Conservation (phyloP, 2,329 filamentous ascomycete species). For the Fusarium continuum region DNA sequence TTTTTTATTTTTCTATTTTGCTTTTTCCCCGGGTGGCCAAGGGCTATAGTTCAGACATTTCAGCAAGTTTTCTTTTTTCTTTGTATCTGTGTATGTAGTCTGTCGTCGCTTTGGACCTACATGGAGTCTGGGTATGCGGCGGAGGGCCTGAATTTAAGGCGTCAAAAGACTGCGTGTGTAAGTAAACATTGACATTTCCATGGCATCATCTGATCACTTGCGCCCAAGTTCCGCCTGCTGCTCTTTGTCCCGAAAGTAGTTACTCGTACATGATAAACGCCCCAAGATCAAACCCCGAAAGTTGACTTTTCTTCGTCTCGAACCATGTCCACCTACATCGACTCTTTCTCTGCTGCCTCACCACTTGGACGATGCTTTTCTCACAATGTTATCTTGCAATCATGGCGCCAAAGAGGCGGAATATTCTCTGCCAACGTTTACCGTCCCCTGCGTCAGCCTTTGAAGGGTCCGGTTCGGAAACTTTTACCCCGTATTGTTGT, state of each 20-base stretch:
- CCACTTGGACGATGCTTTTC: not conserved
- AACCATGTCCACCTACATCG: not conserved
- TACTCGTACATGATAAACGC: not conserved
- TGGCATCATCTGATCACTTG: slow-evolving; percentile 11
- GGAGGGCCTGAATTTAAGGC: slow-evolving; percentile 25
- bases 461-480: slow-evolving; percentile 50
- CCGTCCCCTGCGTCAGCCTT: slow-evolving; percentile 57
- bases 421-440: slow-evolving; percentile 68
- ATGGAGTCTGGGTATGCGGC: slow-evolving; percentile 40
- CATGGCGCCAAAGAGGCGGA: slow-evolving; percentile 71
- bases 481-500: slow-evolving; percentile 72
- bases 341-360: not conserved
- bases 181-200: slow-evolving; percentile 12
- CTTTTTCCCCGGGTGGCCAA: not conserved
- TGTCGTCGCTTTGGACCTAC: slow-evolving; percentile 16
- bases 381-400: slow-evolving; percentile 50
- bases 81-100: slow-evolving; percentile 32
- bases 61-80: not conserved
- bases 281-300: not conserved
- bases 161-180: slow-evolving; percentile 29
- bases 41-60: slow-evolving; percentile 4
- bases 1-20: slow-evolving; percentile 18
- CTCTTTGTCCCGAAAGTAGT: not conserved
- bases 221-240: not conserved
- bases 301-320: not conserved